Base-by-base conservation (phyloP, 805 yeast genomes). In the Starmerella vitae region DNA sequence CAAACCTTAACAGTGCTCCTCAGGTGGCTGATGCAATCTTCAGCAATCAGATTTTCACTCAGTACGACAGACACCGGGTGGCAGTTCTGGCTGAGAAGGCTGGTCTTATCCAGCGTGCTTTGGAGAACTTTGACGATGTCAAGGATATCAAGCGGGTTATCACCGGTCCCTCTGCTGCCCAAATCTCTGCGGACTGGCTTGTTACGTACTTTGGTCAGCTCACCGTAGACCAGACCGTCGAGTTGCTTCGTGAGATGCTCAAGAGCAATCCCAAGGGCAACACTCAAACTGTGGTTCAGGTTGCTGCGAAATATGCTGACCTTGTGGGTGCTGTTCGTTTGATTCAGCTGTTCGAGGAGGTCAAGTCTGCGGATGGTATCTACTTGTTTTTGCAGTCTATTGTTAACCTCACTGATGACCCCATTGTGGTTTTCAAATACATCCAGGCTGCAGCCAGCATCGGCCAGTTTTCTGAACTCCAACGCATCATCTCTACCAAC, bases 1-100 rank as follows among this genome's bases (percentile, higher is more conserved):
- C 83, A 50, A 91, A 91, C 61, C 68, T 91, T 58, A 61, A 83
- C 57, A 93, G 86, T 59, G 98, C 98, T 14, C 99, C 99, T 37
- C 98, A 91, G 69, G 99, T 91, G 41, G 99, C 98, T 31, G 98
- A 91, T 63, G 99, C 99, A 17, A 91, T 91, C 50, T 70, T 91
- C 54, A 95, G 96, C 44, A 91, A 88, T 62, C 76, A 78, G 44
- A 88, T 91, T 83, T 91, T 93, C 66, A 75, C 86, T 49, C 95
- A 86, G 58, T 91, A 83, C 61, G 98, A 91, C 61, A 80, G 83
- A 53, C 85, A 93, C 52, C 78, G 93, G 27, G 78, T 91, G 57
- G 98, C 97, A 18, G 71, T 76, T 43, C 70, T 93, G 49, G 76
- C 95, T 61, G 99, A 91, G 64, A 84, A 84, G 63, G 88, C 94